These are phyloP conservation scores for Apiotrichum porosum DNA, from an alignment of 1,284 basidiomycete species.

Conservation along the genomic window DNA sequence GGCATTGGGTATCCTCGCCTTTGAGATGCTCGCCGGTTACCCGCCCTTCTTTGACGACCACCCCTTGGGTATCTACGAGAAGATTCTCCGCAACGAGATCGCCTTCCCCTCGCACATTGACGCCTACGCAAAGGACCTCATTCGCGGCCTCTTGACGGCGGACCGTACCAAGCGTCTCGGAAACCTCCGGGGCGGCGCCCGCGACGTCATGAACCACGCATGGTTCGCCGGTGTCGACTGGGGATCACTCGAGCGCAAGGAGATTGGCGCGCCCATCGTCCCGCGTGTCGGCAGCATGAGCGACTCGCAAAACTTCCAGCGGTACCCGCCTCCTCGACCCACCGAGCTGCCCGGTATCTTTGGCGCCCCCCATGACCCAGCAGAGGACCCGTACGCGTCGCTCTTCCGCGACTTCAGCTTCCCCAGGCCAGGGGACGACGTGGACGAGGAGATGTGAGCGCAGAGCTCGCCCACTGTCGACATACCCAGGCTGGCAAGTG, in stretches of 20 bases:
- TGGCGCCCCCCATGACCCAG: conserved; percentile 35
- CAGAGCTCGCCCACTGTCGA: no score
- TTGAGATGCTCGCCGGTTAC: conserved; percentile 52
- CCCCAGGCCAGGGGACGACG: conserved; percentile 12
- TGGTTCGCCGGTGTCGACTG: conserved; percentile 54
- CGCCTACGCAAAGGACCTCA: conserved; percentile 51
- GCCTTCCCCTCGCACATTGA: conserved; percentile 52
- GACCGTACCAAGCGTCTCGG: conserved; percentile 51
- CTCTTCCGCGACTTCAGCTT: conserved; percentile 43
- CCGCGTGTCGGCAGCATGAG: conserved; percentile 50
- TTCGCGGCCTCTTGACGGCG: conserved; percentile 50
- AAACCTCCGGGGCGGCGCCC: conserved; percentile 51
- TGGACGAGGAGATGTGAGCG: conserved; percentile 9
- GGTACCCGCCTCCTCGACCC: conserved; percentile 47
- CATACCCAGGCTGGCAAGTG: no score
- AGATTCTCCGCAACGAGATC: conserved; percentile 50
- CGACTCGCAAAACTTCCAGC: conserved; percentile 50
- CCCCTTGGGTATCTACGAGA: conserved; percentile 49
- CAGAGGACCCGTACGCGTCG: conserved; percentile 40
- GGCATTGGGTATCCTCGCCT: conserved; percentile 53
- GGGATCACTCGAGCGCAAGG: conserved; percentile 48
- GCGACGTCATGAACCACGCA: conserved; percentile 51
- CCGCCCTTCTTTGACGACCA: conserved; percentile 51
- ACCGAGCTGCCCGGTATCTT: conserved; percentile 49
- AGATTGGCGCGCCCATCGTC: conserved; percentile 52